phyloP scores from a whole-genome alignment of 1,284 basidiomycete genomes.

The Erythrobasidium hasegawianum region DNA sequence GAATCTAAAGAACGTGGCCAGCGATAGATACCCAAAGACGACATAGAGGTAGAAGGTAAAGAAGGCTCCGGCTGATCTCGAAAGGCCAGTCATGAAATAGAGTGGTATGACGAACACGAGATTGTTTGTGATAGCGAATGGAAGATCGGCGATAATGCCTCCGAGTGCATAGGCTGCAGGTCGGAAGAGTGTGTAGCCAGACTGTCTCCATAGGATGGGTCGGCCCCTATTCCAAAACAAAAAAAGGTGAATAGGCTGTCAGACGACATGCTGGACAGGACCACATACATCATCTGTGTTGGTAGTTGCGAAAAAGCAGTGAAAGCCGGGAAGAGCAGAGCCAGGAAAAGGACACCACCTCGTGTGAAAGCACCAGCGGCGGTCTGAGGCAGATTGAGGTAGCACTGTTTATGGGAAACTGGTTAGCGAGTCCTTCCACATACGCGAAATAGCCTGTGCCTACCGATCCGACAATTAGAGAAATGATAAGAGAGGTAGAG shows the following conservation, averaged over 20 bases:
- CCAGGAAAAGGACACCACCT: slow-evolving; percentile 61
- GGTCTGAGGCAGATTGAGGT: slow-evolving; percentile 61
- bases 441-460: too few species aligned
- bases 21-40: slow-evolving; percentile 51
- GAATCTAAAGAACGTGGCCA: slow-evolving; percentile 54
- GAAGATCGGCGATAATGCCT: slow-evolving; percentile 54
- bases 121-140: slow-evolving; percentile 54
- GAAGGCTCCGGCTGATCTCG: slow-evolving; percentile 53
- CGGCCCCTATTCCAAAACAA: slow-evolving; percentile 60
- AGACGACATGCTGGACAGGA: too few species aligned
- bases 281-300: slow-evolving; percentile 55
- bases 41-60: slow-evolving; percentile 52
- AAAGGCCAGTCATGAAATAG: slow-evolving; percentile 53
- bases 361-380: slow-evolving; percentile 80
- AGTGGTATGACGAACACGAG: slow-evolving; percentile 54
- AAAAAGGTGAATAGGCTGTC: too few species aligned
- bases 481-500: slow-evolving; percentile 54
- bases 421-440: too few species aligned
- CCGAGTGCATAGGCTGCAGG: slow-evolving; percentile 68
- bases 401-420: slow-evolving; percentile 23
- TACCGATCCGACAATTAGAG: slow-evolving; percentile 65
- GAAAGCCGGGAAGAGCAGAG: slow-evolving; percentile 67
- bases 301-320: slow-evolving; percentile 60
- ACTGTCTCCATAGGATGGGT: slow-evolving; percentile 57
- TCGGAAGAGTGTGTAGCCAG: slow-evolving; percentile 74